phyloP scores from a whole-genome alignment of 805 yeast species.

The Saccharomycopsis vini region DNA sequence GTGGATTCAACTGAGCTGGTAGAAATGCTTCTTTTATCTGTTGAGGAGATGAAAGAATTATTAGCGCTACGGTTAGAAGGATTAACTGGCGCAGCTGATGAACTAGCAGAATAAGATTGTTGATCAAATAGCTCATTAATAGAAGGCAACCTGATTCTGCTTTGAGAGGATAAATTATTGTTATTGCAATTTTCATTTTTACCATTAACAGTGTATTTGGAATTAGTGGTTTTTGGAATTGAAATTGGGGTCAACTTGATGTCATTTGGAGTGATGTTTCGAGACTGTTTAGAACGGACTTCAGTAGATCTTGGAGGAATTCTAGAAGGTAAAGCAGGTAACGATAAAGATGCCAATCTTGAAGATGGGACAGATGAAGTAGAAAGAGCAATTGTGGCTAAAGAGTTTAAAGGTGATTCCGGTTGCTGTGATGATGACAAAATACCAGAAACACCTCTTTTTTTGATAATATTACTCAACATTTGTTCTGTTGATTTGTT shows the following conservation, averaged over 20 bases:
- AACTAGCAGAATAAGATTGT: not conserved
- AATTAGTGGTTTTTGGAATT: slow-evolving; percentile 3
- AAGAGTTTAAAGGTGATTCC: no score
- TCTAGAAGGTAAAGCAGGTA: no score
- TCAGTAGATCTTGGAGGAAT: no score
- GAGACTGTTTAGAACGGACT: no score
- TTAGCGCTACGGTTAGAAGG: not conserved
- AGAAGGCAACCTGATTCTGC: slow-evolving; percentile 16
- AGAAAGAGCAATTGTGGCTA: no score
- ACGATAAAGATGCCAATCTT: no score
- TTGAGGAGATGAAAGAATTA: not conserved
- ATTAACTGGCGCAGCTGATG: not conserved
- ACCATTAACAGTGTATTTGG: not conserved
- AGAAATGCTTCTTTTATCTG: slow-evolving; percentile 12
- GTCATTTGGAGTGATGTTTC: no score
- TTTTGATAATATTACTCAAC: slow-evolving; percentile 16
- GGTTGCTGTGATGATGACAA: no score
- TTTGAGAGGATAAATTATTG: no score
- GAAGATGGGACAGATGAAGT: no score
- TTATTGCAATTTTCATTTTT: no score
- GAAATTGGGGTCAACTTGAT: slow-evolving; percentile 11
- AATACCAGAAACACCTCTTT: slow-evolving; percentile 13
- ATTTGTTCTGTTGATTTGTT: slow-evolving; percentile 19
- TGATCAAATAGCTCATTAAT: slow-evolving; percentile 14
- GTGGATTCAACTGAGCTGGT: slow-evolving; percentile 16